Percentiles rank a stretch among this genome's conserved stretches.
phyloP scores from a whole-genome alignment of 495 filamentous ascomycete genomes.

The Niebla homalea region DNA sequence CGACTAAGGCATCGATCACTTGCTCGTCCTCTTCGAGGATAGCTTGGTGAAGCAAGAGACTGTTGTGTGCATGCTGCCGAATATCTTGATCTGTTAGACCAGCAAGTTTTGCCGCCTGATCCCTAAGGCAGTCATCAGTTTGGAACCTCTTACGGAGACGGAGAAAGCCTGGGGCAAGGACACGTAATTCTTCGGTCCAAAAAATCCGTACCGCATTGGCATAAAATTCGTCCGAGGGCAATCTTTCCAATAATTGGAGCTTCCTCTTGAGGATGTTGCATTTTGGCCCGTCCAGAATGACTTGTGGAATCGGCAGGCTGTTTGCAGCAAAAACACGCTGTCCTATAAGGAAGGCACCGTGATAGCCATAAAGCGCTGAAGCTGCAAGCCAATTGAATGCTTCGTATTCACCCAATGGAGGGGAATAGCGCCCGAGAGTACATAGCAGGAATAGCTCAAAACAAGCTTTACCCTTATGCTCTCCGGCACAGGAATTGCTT shows the following conservation, averaged over 20 bases:
- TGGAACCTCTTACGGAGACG: background rate
- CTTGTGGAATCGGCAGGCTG: background rate
- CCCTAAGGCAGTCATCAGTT: background rate
- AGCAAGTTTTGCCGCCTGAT: background rate
- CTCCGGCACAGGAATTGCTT: background rate
- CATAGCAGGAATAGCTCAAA: background rate
- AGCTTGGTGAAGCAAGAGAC: background rate
- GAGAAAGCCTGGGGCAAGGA: background rate
- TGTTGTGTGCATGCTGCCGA: background rate
- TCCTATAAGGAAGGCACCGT: background rate
- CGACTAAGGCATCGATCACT: background rate
- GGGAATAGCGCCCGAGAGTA: background rate
- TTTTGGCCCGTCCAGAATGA: background rate
- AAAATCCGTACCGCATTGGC: background rate
- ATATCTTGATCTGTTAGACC: background rate
- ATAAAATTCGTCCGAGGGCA: background rate
- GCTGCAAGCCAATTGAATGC: background rate
- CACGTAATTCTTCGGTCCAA: background rate
- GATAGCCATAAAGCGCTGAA: background rate
- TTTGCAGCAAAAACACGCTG: background rate
- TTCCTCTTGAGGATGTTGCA: background rate
- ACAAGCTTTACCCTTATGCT: background rate
- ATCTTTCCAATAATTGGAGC: background rate
- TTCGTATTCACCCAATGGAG: background rate
- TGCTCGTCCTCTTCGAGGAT: background rate